Base-by-base conservation (phyloP, 2,329 filamentous ascomycete genomes). In the Verticillium albo-atrum region DNA sequence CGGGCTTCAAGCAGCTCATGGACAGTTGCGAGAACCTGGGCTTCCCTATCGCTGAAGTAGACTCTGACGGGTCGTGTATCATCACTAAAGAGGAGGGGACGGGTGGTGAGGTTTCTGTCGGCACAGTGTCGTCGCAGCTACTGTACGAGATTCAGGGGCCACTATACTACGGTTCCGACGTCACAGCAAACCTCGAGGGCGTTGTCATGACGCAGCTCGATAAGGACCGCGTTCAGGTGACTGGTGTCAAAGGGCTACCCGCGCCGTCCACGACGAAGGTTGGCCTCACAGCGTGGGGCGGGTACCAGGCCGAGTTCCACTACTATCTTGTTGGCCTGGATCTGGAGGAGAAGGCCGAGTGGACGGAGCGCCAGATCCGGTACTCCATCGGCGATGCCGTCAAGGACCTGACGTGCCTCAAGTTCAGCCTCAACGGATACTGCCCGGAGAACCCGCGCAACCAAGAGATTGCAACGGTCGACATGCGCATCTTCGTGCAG, bases 21-120 rank as follows among this genome's bases (percentile, higher is more conserved):
- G 74, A 80, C 7, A 66, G 69, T 0, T 69, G 80, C 26, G 67
- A 79, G 53, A 76, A 78, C 53, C 72, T 79, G 1, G 73, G 74
- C 0, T 82, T 81, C 58, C 78, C 77, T 1, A 81, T 83, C 61
- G 79, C 77, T 0, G 80, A 83, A 56, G 73, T 85, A 12, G 73
- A 72, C 23, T 65, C 63, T 2, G 77, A 79, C 62, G 80, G 81
- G 1, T 61, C 63, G 56, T 67, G 64, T 28, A 60, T 65, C 50
- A 67, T 72, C 37, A 64, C 61, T 30, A 71, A 70, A 58, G 67
- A 70, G 57, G 25, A 61, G 12, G 58, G 62, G 27, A 68, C 66
- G 3, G 69, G 68, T 15, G 69, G 68, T 17, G 62, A 61, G 20
- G 66, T 66, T 30, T 67, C 62, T 25, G 61, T 60, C 10, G 65